phyloP scores from a whole-genome alignment of 2,329 filamentous ascomycete genomes.

The Scedosporium boydii region DNA sequence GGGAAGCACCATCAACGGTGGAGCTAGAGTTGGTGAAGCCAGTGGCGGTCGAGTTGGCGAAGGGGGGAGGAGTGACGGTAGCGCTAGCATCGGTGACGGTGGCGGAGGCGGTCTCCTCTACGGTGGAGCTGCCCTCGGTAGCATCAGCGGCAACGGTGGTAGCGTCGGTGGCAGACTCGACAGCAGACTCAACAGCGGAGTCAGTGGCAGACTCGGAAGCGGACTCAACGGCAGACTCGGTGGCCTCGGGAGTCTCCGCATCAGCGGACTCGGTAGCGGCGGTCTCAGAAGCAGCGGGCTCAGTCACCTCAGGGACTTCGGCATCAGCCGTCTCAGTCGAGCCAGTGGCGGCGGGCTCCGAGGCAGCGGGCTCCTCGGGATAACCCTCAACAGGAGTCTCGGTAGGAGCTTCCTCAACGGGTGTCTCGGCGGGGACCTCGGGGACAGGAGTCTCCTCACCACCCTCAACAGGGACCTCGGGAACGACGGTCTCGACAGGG shows the following conservation, averaged over 20 bases:
- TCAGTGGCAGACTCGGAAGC: neutral
- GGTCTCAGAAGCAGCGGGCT: neutral
- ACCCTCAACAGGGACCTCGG: neutral
- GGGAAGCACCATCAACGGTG: conserved; percentile 12
- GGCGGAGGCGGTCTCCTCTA: neutral
- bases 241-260: neutral
- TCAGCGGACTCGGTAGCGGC: neutral
- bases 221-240: neutral
- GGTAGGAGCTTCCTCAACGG: neutral
- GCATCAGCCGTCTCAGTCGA: neutral
- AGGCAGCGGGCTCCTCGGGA: neutral
- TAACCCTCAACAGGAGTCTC: neutral
- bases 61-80: conserved; percentile 17
- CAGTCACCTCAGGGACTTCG: neutral
- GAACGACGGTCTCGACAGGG: neutral
- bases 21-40: conserved; percentile 13
- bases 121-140: neutral
- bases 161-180: conserved; percentile 1
- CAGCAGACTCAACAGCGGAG: neutral
- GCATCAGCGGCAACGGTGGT: conserved; percentile 2
- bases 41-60: conserved; percentile 15
- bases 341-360: neutral
- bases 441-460: neutral
- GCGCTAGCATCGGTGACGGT: neutral
- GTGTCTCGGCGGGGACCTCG: neutral